Evolutionary conservation across 306 rosid species (phyloP), one percentile per base, ranked within the genome.

Genomic region (Castanea sativa): DNA sequence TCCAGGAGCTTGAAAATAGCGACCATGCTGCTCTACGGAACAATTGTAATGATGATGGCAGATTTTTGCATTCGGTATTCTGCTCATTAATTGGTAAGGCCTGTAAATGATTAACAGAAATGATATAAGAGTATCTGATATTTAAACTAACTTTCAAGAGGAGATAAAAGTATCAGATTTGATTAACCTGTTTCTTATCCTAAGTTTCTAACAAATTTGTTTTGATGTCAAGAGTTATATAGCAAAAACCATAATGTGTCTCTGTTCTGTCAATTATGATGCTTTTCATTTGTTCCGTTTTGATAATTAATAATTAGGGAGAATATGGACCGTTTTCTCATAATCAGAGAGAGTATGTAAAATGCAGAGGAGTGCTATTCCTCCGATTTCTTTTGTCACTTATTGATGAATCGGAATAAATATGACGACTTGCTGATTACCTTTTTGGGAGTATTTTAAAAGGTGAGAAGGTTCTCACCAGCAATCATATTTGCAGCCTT

Each of bases 321-420:
- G 56, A 58, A 43, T 18, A 20, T 76, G 25, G 16, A 30, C 56
- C 52, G 69, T 56, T 77, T 74, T 25, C 15, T 45, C 43, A n/a
- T 73, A 3, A 72, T 78, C 74, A 32, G 73, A 45, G 97, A 78
- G 98, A 94, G 86, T 94, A 94, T 10, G 98, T 92, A 85, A 94
- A 94, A 87, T 94, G 98, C 97, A 89, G 91, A 88, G 98, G 97
- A 79, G 97, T 94, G 80, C 85, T 94, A 67, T 94, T 94, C 87
- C 90, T 92, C 72, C 89, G 98, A 76, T 94, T 94, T 88, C 98
- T 92, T 79, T 80, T 94, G 79, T 91, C 98, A 10, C 97, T 94
- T 20, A 97, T 94, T 77, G 98, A 94, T 49, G 94, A 92, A 82
- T 94, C 98, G 63, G 98, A 91, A 78, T 92, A 91, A 89, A 91